Evolutionary conservation across 2,329 filamentous ascomycete genomes (phyloP), one percentile per base, ranked within the genome.

Genomic region (Pseudophaeomoniella oleicola): DNA sequence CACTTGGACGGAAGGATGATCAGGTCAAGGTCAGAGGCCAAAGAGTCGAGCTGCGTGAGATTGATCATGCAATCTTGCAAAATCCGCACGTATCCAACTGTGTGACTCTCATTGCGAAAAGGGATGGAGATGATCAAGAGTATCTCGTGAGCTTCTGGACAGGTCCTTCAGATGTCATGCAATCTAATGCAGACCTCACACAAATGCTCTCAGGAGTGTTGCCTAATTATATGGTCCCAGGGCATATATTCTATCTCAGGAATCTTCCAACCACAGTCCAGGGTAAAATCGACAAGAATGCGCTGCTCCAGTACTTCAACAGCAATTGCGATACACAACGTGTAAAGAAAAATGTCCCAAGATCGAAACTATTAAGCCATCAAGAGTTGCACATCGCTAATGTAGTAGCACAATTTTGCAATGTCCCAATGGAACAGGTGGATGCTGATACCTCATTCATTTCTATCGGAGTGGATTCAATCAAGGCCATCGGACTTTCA

Each of bases 1-100:
- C 90, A 30, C 57, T 74, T 6, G 82, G 83, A 12, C 71, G 84
- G 27, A 63, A 78, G 15, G 85, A 92, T 46, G 80, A 81, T 41
- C 83, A 92, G 54, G 66, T 90, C 38, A 93, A 92, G 52, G 66
- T 93, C 6, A 71, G 83, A 32, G 85, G 86, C 0, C 81, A 88
- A 45, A 66, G 81, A 32, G 76, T 93, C 29, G 84, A 93, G 51
- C 68, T 87, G 9, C 71, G 72, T 1, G 85, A 92, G 51, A 79
- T 93, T 37, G 80, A 75, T 39, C 69, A 69, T 12, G 60, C 68
- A 12, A 56, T 87, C 10, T 61, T 79, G 1, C 60, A 64, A 10
- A 66, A 64, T 5, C 47, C 50, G 0, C 44, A 60, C 12, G 71
- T 80, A 0, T 52, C 59, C n/a, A 71, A 83, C 39, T 82, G 78